Evolutionary conservation across 78 protist genomes (phyloP), one percentile per base, ranked within the genome.

Genomic region (Chrysochromulina parva): DNA sequence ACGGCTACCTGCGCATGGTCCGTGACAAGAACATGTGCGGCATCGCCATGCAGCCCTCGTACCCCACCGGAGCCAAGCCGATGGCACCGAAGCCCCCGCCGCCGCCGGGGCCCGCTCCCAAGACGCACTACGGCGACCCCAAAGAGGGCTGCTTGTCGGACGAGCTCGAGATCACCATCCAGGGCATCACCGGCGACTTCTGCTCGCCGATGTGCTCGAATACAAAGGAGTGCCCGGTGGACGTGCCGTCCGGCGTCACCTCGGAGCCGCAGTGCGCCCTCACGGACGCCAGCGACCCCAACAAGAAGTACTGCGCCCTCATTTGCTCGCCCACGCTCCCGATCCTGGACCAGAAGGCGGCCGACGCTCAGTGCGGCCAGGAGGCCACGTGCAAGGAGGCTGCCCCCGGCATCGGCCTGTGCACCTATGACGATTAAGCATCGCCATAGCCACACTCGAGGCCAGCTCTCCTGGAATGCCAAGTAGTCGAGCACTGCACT

Each of bases 1-100:
- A 73, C 38, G 96, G 96, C 50, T 91, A 81, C 89, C 60, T 93
- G 85, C 28, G 57, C 52, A 94, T 96, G 28, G 84, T 9, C 48
- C 86, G 94, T 55, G 87, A 74, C 69, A 16, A 24, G 50, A 52
- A 82, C 90, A 73, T 53, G 55, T 91, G 94, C 88, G 94, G 94
- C 50, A 85, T 91, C 59, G 90, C 94, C 53, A 26, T 24, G 54
- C 67, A 54, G 28, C 88, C 94, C 20, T 58, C 82, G 54, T 91
- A 91, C 90, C 94, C 94, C 71, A 65, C 2, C 65, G 90, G 65
- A 20, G 90, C 65, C 24, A 1, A 28, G 54, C 2, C 24, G 55
- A 2, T 26, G 84, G 13, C 84, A 22, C 22, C 57, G n/a, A 11
- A 54, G 84, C 81, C 81, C 26, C 22, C 57, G 38, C 55, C 84